Percentiles rank a stretch among this genome's conserved stretches.
These are phyloP conservation scores for Scolecobasidium constrictum DNA, from an alignment of 2,329 filamentous ascomycete species.

Conservation along the genomic window DNA sequence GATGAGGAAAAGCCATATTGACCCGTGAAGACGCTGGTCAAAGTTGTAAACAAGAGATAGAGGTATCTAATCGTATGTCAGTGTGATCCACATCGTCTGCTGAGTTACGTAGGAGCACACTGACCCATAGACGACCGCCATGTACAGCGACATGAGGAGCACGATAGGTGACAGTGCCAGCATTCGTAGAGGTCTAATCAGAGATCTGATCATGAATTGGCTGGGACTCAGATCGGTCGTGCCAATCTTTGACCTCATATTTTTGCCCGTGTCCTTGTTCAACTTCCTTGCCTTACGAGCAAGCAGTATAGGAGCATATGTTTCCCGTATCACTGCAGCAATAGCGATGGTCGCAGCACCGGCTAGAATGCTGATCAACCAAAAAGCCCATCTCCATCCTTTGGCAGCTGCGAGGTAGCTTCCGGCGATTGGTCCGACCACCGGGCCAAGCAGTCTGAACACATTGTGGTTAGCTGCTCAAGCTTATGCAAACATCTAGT, in stretches of 20 bases:
- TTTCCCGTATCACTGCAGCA: slow-evolving; percentile 35
- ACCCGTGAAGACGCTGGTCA: slow-evolving; percentile 29
- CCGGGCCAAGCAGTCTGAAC: slow-evolving; percentile 25
- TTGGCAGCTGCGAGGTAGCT: slow-evolving; percentile 31
- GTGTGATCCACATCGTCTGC: no score
- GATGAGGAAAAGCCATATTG: slow-evolving; percentile 29
- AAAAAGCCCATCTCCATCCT: slow-evolving; percentile 38
- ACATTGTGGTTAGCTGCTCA: slow-evolving; percentile 26
- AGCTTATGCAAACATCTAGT: slow-evolving; percentile 22
- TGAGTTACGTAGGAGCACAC: no score
- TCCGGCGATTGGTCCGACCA: slow-evolving; percentile 34
- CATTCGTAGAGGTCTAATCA: slow-evolving; percentile 28
- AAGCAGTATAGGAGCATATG: slow-evolving; percentile 38
- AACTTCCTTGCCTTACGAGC: slow-evolving; percentile 36
- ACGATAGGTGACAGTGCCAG: slow-evolving; percentile 24
- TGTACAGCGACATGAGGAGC: slow-evolving; percentile 23
- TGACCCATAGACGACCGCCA: slow-evolving; percentile 25
- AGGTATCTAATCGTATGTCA: slow-evolving; percentile 20
- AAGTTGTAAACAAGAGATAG: slow-evolving; percentile 36
- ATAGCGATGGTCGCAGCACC: slow-evolving; percentile 12
- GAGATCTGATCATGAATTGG: slow-evolving; percentile 33
- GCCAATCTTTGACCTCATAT: slow-evolving; percentile 29
- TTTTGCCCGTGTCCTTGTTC: slow-evolving; percentile 41
- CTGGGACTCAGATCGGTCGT: slow-evolving; percentile 23
- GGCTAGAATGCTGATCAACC: slow-evolving; percentile 26